These are phyloP conservation scores for Anastatica hierochuntica DNA, from an alignment of 345 rosid species.

Conservation along the genomic window DNA sequence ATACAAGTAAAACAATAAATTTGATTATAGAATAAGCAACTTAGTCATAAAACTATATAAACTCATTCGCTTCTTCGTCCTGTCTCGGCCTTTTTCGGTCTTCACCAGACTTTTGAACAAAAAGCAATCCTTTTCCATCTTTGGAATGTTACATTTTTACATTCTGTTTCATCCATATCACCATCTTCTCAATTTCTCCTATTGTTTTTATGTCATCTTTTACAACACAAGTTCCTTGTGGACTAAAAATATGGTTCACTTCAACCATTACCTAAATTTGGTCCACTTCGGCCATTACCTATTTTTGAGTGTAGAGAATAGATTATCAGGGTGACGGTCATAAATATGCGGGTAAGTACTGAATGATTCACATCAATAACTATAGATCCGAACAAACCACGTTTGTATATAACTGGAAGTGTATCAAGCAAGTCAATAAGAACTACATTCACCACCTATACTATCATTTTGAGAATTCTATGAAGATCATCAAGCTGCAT, in stretches of 20 bases:
- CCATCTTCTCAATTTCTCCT: constrained; percentile 48
- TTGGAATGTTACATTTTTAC: constrained; percentile 46
- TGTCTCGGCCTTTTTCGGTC: constrained; percentile 45
- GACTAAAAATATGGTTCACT: constrained; percentile 76
- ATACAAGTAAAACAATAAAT: no score
- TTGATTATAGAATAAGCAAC: no score
- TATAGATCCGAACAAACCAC: constrained; percentile 89
- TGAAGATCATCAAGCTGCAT: no score
- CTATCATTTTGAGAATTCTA: no score
- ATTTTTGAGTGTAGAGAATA: constrained; percentile 36
- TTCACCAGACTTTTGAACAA: constrained; percentile 63
- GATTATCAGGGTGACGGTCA: constrained; percentile 78
- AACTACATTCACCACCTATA: constrained; percentile 90
- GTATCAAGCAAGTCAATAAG: constrained; percentile 63
- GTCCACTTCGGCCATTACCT: no score
- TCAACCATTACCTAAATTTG: constrained; percentile 63
- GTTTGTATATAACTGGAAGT: constrained; percentile 50
- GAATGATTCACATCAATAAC: constrained; percentile 93
- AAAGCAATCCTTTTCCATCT: constrained; percentile 58
- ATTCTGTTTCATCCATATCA: constrained; percentile 60
- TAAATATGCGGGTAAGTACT: constrained; percentile 78
- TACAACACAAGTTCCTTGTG: constrained; percentile 65
- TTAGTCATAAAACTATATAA: no score
- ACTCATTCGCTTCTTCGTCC: no score
- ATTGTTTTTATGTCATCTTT: constrained; percentile 54